Evolutionary conservation across 352 stramenopile species (phyloP).

Genomic region (Globisporangium parvum): DNA sequence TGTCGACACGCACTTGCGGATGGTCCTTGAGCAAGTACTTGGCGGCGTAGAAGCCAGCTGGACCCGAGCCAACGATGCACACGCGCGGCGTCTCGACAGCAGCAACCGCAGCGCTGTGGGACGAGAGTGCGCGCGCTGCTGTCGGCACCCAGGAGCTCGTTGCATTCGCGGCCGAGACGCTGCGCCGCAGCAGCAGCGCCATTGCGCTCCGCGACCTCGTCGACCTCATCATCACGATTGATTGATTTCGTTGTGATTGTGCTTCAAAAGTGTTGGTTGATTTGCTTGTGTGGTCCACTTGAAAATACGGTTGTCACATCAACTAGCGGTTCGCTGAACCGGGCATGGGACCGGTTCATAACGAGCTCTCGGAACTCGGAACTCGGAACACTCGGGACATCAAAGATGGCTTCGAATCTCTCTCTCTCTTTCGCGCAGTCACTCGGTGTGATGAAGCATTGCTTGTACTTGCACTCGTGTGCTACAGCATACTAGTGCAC

Average conservation of each 20-base stretch:
- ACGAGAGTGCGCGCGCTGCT: slow-evolving; percentile 1
- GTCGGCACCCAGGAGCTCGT: background rate
- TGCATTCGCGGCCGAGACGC: background rate
- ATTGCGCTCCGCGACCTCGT: too few species aligned
- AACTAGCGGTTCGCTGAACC: too few species aligned
- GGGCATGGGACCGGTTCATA: too few species aligned
- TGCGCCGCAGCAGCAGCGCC: background rate
- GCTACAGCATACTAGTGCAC: too few species aligned
- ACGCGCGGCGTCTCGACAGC: slow-evolving; percentile 34
- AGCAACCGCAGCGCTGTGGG: background rate
- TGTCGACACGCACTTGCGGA: slow-evolving; percentile 63
- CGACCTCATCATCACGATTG: too few species aligned
- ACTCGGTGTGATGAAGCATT: background rate
- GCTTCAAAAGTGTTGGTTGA: too few species aligned
- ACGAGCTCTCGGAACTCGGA: background rate
- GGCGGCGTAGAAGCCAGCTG: slow-evolving; percentile 90
- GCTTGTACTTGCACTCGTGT: too few species aligned
- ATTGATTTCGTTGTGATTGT: too few species aligned
- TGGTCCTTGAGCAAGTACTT: slow-evolving; percentile 93
- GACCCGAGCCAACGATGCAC: slow-evolving; percentile 88
- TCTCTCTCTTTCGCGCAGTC: background rate
- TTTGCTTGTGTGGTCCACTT: too few species aligned
- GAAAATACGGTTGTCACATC: too few species aligned
- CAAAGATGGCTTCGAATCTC: background rate
- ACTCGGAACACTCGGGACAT: too few species aligned